A percentile compares a stretch with the other conserved stretches of the same genome.
Evolutionary conservation across 768 basidiomycete species (phyloP).

Genomic region (Psilocybe sp.): DNA sequence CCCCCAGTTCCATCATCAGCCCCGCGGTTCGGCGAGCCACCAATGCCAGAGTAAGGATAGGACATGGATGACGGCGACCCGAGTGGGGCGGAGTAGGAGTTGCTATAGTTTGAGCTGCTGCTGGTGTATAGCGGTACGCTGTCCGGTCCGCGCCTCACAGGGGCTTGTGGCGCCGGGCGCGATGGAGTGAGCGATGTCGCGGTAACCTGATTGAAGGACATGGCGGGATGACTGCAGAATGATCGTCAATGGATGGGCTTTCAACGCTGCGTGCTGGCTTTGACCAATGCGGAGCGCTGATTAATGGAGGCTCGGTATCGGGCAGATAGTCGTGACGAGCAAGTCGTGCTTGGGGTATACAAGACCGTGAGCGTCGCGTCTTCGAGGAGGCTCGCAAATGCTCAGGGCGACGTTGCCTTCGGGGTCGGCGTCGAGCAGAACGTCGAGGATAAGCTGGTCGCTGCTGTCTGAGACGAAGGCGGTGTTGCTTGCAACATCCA

Average conservation of each 20-base stretch:
- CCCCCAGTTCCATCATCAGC: constrained; percentile 35
- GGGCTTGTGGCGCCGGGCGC: constrained; percentile 74
- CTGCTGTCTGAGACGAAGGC: not conserved
- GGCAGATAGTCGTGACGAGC: constrained; percentile 5
- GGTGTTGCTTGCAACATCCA: not conserved
- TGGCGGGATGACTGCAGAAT: constrained; percentile 8
- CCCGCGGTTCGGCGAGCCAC: constrained; percentile 68
- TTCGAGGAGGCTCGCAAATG: too few species aligned
- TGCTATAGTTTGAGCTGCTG: constrained; percentile 52
- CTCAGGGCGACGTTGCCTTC: too few species aligned
- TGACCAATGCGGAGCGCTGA: constrained; percentile 8
- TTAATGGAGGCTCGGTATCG: constrained; percentile 12
- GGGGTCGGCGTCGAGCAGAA: too few species aligned
- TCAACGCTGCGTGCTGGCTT: not conserved
- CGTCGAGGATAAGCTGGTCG: too few species aligned
- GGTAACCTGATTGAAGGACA: constrained; percentile 38
- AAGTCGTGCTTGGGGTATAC: constrained; percentile 7
- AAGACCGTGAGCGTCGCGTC: not conserved
- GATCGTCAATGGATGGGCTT: not conserved
- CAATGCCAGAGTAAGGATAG: constrained; percentile 80
- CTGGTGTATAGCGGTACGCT: constrained; percentile 30
- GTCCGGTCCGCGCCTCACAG: constrained; percentile 46
- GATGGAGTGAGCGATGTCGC: constrained; percentile 69
- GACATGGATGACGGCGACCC: constrained; percentile 55
- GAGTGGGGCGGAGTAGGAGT: constrained; percentile 53